Evolutionary conservation across 139 green algal genomes (phyloP).

Genomic region (Tetradesmus obliquus): DNA sequence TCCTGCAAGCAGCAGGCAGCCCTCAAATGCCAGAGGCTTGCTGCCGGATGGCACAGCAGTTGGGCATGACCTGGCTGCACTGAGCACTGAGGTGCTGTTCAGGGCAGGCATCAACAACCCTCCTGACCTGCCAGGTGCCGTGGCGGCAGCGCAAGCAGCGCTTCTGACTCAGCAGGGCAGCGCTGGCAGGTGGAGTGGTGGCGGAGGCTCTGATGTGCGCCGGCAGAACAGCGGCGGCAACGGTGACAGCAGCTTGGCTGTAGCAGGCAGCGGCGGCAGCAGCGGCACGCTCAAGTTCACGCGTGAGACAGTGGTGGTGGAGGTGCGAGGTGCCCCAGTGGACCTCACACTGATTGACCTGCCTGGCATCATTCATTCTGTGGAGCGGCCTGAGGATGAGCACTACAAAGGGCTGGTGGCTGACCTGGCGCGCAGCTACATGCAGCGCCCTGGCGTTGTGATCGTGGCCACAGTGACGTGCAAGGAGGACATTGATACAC

Average conservation of each 20-base stretch:
- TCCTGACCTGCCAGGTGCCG: slow-evolving; percentile 20
- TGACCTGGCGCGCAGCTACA: slow-evolving; percentile 25
- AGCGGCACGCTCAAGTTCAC: slow-evolving; percentile 31
- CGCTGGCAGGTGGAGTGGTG: not conserved
- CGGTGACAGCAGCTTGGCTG: slow-evolving; percentile 4
- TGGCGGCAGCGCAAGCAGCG: slow-evolving; percentile 2
- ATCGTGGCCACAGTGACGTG: slow-evolving; percentile 38
- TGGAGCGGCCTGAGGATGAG: slow-evolving; percentile 30
- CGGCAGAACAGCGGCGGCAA: slow-evolving; percentile 15
- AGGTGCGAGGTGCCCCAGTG: slow-evolving; percentile 31
- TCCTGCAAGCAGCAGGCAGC: slow-evolving; percentile 21
- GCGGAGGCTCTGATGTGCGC: not conserved
- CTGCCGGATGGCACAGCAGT: not conserved
- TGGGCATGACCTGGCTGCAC: not conserved
- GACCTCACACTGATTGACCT: slow-evolving; percentile 44
- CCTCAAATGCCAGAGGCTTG: not conserved
- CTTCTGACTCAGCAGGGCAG: slow-evolving; percentile 1
- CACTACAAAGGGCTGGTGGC: slow-evolving; percentile 43
- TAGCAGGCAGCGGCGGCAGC: slow-evolving; percentile 18
- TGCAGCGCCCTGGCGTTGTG: slow-evolving; percentile 2
- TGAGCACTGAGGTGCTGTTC: slow-evolving; percentile 7
- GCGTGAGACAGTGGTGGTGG: slow-evolving; percentile 33
- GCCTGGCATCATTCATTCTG: slow-evolving; percentile 20
- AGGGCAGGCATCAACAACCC: slow-evolving; percentile 32
- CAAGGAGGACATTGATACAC: slow-evolving; percentile 46